phyloP scores from a whole-genome alignment of 345 rosid genomes.

The Populus deltoides region DNA sequence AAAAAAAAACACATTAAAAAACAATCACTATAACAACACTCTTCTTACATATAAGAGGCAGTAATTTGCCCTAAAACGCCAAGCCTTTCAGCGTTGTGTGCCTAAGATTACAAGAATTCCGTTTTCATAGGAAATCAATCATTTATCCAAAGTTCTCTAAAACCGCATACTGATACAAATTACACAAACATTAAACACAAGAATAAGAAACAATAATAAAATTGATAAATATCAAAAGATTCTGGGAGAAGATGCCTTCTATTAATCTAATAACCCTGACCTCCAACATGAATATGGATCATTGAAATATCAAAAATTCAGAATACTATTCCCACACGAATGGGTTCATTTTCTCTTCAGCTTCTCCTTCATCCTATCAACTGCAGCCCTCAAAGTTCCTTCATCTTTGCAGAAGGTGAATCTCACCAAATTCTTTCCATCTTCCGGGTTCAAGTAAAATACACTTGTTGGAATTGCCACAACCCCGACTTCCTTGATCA shows the following conservation, averaged over 20 bases:
- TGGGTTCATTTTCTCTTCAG: slow-evolving; percentile 46
- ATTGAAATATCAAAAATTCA: neutral
- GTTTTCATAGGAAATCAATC: neutral
- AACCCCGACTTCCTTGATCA: slow-evolving; percentile 92
- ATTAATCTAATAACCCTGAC: neutral
- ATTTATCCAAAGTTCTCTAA: neutral
- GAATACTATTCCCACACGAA: neutral
- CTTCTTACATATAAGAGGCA: too few relatives aligned
- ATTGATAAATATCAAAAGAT: neutral
- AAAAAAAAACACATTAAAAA: too few relatives aligned
- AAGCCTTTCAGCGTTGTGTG: too few relatives aligned
- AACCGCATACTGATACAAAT: neutral
- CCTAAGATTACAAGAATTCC: too few relatives aligned
- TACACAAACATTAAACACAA: neutral
- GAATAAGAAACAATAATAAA: neutral
- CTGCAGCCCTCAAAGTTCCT: slow-evolving; percentile 71
- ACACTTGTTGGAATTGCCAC: slow-evolving; percentile 90
- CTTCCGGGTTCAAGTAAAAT: slow-evolving; percentile 87
- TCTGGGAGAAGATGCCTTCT: neutral
- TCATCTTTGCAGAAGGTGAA: slow-evolving; percentile 97
- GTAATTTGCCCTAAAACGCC: too few relatives aligned
- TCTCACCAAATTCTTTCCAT: slow-evolving; percentile 90
- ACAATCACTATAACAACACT: too few relatives aligned
- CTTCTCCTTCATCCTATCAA: slow-evolving; percentile 84
- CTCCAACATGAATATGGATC: neutral